Evolutionary conservation across 164 flowering plant genomes (phyloP).

Genomic region (Umbilicus rupestris): DNA sequence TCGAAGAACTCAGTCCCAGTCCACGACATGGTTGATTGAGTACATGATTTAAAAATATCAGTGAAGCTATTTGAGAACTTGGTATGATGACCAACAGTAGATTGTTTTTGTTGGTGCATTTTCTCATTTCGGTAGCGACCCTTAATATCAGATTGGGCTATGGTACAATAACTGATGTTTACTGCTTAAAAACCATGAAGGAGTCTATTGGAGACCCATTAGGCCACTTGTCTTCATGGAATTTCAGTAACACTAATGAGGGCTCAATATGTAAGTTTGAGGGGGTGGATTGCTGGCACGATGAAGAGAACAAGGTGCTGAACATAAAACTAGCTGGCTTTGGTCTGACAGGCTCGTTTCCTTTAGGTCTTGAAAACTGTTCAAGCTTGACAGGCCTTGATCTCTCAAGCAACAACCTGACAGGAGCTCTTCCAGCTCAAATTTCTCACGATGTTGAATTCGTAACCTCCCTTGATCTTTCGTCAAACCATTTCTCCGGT

Average conservation of each 20-base stretch:
- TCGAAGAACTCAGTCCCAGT: neutral
- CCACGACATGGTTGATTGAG: neutral
- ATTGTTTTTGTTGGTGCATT: neutral
- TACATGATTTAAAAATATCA: neutral
- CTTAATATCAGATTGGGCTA: slow-evolving; percentile 16
- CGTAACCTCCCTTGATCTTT: slow-evolving; percentile 55
- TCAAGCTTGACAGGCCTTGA: slow-evolving; percentile 58
- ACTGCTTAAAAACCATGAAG: slow-evolving; percentile 42
- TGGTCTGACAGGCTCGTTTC: slow-evolving; percentile 66
- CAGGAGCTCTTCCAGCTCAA: slow-evolving; percentile 47
- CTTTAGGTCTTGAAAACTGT: slow-evolving; percentile 47
- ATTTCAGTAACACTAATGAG: slow-evolving; percentile 36
- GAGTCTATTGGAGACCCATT: slow-evolving; percentile 46
- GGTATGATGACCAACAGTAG: slow-evolving; percentile 7
- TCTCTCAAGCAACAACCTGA: slow-evolving; percentile 50
- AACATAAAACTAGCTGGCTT: slow-evolving; percentile 40
- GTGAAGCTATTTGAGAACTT: neutral
- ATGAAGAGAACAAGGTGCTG: slow-evolving; percentile 57
- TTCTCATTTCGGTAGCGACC: neutral
- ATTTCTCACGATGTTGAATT: slow-evolving; percentile 22
- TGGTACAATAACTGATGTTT: slow-evolving; percentile 30
- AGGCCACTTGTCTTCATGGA: slow-evolving; percentile 39
- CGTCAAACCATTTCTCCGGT: slow-evolving; percentile 55
- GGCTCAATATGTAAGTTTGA: slow-evolving; percentile 60
- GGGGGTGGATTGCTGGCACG: slow-evolving; percentile 81